Evolutionary conservation across 768 basidiomycete species (phyloP).

Genomic region (Amanita phalloides): DNA sequence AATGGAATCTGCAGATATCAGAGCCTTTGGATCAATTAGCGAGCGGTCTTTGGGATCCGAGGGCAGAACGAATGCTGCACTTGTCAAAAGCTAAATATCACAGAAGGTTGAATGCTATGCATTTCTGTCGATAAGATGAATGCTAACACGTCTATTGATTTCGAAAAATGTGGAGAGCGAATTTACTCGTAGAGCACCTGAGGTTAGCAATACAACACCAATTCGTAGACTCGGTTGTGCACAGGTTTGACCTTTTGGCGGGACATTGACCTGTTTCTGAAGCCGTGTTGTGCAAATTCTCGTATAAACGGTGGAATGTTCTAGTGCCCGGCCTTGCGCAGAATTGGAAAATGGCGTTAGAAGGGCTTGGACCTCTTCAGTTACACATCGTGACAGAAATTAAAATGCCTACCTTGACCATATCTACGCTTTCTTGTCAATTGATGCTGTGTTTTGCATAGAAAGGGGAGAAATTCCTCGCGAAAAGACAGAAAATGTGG

Average conservation of each 20-base stretch:
- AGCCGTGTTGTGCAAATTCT: background rate
- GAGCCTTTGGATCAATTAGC: slow-evolving; percentile 71
- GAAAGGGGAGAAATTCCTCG: slow-evolving; percentile 88
- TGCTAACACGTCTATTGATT: slow-evolving; percentile 64
- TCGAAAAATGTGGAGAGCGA: slow-evolving; percentile 71
- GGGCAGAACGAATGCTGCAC: slow-evolving; percentile 41
- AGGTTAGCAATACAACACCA: background rate
- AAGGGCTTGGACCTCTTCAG: background rate
- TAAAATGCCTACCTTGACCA: slow-evolving; percentile 28
- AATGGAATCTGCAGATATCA: slow-evolving; percentile 75
- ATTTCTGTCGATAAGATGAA: background rate
- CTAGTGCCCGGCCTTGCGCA: background rate
- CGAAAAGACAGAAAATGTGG: slow-evolving; percentile 69
- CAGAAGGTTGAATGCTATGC: background rate
- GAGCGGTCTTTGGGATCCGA: slow-evolving; percentile 51
- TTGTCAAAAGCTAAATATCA: slow-evolving; percentile 36
- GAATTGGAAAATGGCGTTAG: background rate
- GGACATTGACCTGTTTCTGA: background rate
- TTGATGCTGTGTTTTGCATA: slow-evolving; percentile 80
- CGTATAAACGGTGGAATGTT: background rate
- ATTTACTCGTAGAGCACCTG: slow-evolving; percentile 54
- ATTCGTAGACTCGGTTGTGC: background rate
- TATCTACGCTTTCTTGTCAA: slow-evolving; percentile 49
- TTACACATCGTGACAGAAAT: background rate
- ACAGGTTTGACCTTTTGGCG: background rate